Conservation (phyloP, 2,329 filamentous ascomycete genomes). For the Talaromyces islandicus region DNA sequence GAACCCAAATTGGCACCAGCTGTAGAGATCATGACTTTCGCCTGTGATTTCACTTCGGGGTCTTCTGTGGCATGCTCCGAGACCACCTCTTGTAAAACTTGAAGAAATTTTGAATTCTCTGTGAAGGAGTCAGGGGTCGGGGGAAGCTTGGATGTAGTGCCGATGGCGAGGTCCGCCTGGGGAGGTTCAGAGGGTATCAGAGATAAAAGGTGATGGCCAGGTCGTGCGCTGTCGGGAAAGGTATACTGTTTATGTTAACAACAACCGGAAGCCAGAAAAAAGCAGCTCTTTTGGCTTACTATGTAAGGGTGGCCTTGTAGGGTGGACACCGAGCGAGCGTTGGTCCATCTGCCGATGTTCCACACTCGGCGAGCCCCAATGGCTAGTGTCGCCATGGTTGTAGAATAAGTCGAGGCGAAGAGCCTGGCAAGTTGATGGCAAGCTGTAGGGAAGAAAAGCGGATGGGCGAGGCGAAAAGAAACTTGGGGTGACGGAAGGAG, state of each 20-base stretch:
- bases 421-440: not conserved
- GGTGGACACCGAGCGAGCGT: slow-evolving; percentile 29
- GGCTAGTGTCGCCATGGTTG: slow-evolving; percentile 19
- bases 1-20: slow-evolving; percentile 50
- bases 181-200: slow-evolving; percentile 51
- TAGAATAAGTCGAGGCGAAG: not conserved
- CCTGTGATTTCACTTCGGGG: slow-evolving; percentile 52
- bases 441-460: not conserved
- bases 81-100: slow-evolving; percentile 52
- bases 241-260: slow-evolving; percentile 39
- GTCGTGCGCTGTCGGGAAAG: slow-evolving; percentile 36
- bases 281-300: slow-evolving; percentile 19
- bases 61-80: slow-evolving; percentile 50
- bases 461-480: not conserved
- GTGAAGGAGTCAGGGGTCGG: slow-evolving; percentile 51
- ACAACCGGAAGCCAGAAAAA: not conserved
- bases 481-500: not conserved
- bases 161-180: slow-evolving; percentile 49
- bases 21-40: slow-evolving; percentile 54
- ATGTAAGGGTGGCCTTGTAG: slow-evolving; percentile 34
- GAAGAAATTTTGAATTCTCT: slow-evolving; percentile 52
- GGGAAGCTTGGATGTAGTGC: slow-evolving; percentile 49
- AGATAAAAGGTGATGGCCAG: slow-evolving; percentile 45
- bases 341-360: slow-evolving; percentile 16
- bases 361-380: slow-evolving; percentile 15